Evolutionary conservation across 2,329 filamentous ascomycete genomes (phyloP), one percentile per base, ranked within the genome.

Genomic region (Phyllosticta citriasiana): DNA sequence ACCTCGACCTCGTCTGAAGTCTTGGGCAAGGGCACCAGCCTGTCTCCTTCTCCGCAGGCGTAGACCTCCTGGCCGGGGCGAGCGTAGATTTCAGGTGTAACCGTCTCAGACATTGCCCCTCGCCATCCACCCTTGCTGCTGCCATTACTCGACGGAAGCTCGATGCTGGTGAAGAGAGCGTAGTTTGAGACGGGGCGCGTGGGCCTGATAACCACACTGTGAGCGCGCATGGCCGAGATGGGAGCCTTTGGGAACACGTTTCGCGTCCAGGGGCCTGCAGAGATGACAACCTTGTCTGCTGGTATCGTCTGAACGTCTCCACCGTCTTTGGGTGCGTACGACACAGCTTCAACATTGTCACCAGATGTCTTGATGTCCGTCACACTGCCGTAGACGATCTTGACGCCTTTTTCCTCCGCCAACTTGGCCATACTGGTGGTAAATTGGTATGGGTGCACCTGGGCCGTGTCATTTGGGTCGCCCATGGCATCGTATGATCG

Each of bases 381-480:
- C 2, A 91, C 91, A 1, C 84, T 82, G 26, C 86, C 85, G 53
- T 87, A 79, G 30, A 84, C 78, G 59, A 97, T 80, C 24, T 86
- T 73, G 0, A 74, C 78, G 1, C 79, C 79, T 40, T 72, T 70
- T 57, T 89, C 83, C 61, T 82, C 77, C 0, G 93, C 91, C 12
- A 97, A 80, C 52, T 84, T 78, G 4, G 89, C 89, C 65, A 97
- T 95, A 16, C 86, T 81, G 0, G 84, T 93, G 0, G 94, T 97
- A 71, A 99, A 97, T 53, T 91, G 86, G 64, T 87, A 89, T 0
- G 94, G 94, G 69, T 99, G 93, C 2, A 97, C 93, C 74, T 99
- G 94, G 0, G 94, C 89, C 1, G 94, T 97, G 64, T 91, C 89
- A 1, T 81, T 82, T 0, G 85, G 84, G 2, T 84, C 86, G 2